These are phyloP conservation scores for Stramenopiles sp. DNA, from an alignment of 352 stramenopile genomes.

Conservation along the genomic window DNA sequence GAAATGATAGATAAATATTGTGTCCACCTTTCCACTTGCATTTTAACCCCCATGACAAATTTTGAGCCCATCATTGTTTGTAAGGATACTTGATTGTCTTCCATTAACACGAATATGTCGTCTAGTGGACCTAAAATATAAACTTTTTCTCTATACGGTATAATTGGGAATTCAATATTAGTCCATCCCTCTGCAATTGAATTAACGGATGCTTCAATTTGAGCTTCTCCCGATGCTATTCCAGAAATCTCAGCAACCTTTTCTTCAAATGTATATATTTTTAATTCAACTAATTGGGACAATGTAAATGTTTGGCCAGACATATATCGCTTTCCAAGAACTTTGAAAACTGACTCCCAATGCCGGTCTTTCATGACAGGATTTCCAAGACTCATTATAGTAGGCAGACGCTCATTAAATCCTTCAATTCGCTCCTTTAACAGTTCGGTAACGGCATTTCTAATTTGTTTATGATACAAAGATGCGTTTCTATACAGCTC, in stretches of 20 bases:
- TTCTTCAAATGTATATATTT: neutral
- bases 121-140: conserved; percentile 69
- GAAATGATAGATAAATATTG: conserved; percentile 56
- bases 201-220: conserved; percentile 60
- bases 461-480: conserved; percentile 65
- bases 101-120: conserved; percentile 57
- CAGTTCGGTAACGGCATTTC: conserved; percentile 56
- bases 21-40: conserved; percentile 64
- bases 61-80: conserved; percentile 75
- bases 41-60: conserved; percentile 66
- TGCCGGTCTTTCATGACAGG: conserved; percentile 72
- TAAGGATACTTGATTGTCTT: conserved; percentile 66
- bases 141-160: conserved; percentile 40
- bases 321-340: conserved; percentile 14
- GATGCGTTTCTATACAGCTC: conserved; percentile 60
- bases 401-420: conserved; percentile 68
- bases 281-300: neutral
- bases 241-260: conserved; percentile 47
- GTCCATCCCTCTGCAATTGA: conserved; percentile 69
- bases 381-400: conserved; percentile 69
- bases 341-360: conserved; percentile 79
- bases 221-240: conserved; percentile 54
- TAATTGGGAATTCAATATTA: conserved; percentile 48
- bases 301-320: conserved; percentile 1
- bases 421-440: conserved; percentile 59